A percentile compares a stretch with the other conserved stretches of the same genome.
Conservation (phyloP, 352 stramenopile genomes). For the Globisporangium cystogenes region DNA sequence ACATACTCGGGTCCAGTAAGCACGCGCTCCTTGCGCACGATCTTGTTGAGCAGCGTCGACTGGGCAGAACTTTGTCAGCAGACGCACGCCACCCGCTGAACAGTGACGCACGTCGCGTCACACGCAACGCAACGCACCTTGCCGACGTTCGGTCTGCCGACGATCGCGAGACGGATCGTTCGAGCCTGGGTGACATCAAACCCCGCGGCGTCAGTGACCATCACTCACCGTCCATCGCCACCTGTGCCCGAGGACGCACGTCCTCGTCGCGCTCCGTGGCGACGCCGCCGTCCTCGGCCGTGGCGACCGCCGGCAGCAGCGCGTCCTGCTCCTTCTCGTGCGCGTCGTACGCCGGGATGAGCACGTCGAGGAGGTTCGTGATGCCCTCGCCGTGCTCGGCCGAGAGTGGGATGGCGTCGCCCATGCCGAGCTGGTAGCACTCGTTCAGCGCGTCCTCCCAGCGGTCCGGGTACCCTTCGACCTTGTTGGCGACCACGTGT, state of each 20-base stretch:
- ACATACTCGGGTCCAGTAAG: constrained; percentile 79
- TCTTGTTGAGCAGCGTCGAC: constrained; percentile 78
- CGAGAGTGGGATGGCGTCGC: constrained; percentile 60
- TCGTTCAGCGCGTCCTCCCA: constrained; percentile 71
- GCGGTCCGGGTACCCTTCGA: constrained; percentile 60
- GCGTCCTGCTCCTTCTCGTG: constrained; percentile 48
- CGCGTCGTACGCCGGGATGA: constrained; percentile 65
- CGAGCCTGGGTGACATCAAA: constrained; percentile 25
- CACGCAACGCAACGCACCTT: constrained; percentile 31
- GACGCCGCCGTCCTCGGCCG: constrained; percentile 10
- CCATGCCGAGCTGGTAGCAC: constrained; percentile 71
- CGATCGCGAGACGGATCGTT: constrained; percentile 73
- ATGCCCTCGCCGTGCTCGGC: constrained; percentile 75
- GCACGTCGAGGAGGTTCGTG: constrained; percentile 59
- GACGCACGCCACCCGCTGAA: too few relatives aligned
- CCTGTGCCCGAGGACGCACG: constrained; percentile 22
- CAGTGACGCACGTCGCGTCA: too few relatives aligned
- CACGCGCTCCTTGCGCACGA: constrained; percentile 75
- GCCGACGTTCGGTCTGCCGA: constrained; percentile 74
- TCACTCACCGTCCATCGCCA: too few relatives aligned
- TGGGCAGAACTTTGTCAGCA: constrained; percentile 6
- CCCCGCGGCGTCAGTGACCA: not conserved
- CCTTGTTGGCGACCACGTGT: constrained; percentile 75
- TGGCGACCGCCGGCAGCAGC: constrained; percentile 15
- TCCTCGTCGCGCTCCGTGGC: constrained; percentile 40